Conservation (phyloP, 2,329 filamentous ascomycete species). For the Rhynchosporium agropyri region DNA sequence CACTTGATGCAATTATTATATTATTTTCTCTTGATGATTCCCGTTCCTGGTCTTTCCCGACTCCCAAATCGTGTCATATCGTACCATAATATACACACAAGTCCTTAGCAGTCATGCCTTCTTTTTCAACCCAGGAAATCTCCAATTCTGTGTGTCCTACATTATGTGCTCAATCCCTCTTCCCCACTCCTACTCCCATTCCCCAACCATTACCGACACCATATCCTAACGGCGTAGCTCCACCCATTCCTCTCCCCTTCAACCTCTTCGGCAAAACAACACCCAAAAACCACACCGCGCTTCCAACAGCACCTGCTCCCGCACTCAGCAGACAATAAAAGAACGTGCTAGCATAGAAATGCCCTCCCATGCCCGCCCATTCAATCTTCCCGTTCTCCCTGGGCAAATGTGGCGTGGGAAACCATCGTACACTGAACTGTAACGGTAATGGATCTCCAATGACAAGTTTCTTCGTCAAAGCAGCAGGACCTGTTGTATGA, state of each 20-base stretch:
- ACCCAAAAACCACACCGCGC: slow-evolving; percentile 63
- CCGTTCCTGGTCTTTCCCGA: slow-evolving; percentile 4
- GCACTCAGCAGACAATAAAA: slow-evolving; percentile 65
- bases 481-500: slow-evolving; percentile 52
- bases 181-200: slow-evolving; percentile 33
- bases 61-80: slow-evolving; percentile 5
- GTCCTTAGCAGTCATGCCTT: neutral
- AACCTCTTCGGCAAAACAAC: slow-evolving; percentile 55
- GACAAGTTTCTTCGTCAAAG: slow-evolving; percentile 65
- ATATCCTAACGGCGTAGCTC: slow-evolving; percentile 38
- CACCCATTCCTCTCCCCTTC: slow-evolving; percentile 33
- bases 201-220: slow-evolving; percentile 35
- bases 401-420: slow-evolving; percentile 72
- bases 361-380: slow-evolving; percentile 66
- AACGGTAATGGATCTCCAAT: slow-evolving; percentile 86
- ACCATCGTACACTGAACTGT: slow-evolving; percentile 83
- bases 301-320: slow-evolving; percentile 55
- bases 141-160: slow-evolving; percentile 6
- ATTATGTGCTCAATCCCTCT: slow-evolving; percentile 20
- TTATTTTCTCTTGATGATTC: slow-evolving; percentile 1
- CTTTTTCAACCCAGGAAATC: too few relatives aligned
- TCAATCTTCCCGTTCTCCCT: slow-evolving; percentile 66
- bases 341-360: slow-evolving; percentile 64
- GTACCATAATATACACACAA: neutral
- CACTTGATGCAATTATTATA: slow-evolving; percentile 4